Conservation (phyloP, 768 basidiomycete genomes). For the Gelatoporia subvermispora region DNA sequence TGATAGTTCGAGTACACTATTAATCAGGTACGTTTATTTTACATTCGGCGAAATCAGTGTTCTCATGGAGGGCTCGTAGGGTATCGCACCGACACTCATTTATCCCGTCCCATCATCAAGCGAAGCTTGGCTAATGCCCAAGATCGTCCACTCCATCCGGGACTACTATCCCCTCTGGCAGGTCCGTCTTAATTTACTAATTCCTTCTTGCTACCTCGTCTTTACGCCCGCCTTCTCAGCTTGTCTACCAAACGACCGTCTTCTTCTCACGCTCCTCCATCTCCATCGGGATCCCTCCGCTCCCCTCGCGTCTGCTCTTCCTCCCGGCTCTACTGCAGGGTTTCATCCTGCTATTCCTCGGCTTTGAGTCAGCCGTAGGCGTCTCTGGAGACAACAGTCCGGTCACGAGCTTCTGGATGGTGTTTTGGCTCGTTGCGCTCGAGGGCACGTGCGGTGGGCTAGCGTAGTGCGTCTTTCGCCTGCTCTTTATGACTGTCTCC, state of each 20-base stretch:
- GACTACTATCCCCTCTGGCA: conserved; percentile 98
- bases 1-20: conserved; percentile 87
- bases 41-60: background rate
- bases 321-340: conserved; percentile 76
- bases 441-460: conserved; percentile 93
- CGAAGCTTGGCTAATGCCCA: conserved; percentile 57
- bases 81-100: conserved; percentile 83
- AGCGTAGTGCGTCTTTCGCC: conserved; percentile 64
- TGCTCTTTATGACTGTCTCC: conserved; percentile 11
- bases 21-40: conserved; percentile 56
- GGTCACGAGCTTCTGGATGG: conserved; percentile 50
- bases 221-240: conserved; percentile 31
- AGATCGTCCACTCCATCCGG: conserved; percentile 75
- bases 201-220: conserved; percentile 8
- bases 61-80: conserved; percentile 37
- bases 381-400: conserved; percentile 45
- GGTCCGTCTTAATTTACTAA: conserved; percentile 37
- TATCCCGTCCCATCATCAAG: conserved; percentile 75
- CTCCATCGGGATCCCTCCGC: conserved; percentile 75
- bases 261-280: conserved; percentile 92
- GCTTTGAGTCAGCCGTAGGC: conserved; percentile 64
- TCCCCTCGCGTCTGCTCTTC: conserved; percentile 64
- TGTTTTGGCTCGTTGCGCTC: conserved; percentile 74
- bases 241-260: conserved; percentile 86
- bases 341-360: conserved; percentile 55